Conservation (phyloP, 768 basidiomycete species). For the Floccularia luteovirens region DNA sequence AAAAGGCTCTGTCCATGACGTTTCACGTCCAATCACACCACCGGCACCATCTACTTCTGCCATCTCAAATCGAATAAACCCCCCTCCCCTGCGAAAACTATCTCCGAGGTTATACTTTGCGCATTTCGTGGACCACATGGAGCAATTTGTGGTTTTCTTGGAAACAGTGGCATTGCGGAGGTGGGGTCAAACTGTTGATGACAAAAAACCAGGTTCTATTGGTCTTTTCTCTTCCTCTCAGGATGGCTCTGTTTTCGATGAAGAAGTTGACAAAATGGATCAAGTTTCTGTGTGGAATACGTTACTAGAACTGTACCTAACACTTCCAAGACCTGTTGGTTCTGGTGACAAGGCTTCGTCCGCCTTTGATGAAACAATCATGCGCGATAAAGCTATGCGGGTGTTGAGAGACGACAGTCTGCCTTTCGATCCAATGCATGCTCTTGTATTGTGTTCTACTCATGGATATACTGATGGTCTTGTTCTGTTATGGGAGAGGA, state of each 20-base stretch:
- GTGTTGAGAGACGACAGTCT: slow-evolving; percentile 53
- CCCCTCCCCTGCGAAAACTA: slow-evolving; percentile 36
- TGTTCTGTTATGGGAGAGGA: slow-evolving; percentile 85
- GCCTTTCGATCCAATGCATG: slow-evolving; percentile 87
- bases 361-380: slow-evolving; percentile 21
- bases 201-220: slow-evolving; percentile 15
- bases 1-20: slow-evolving; percentile 28
- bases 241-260: slow-evolving; percentile 25
- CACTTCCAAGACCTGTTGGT: slow-evolving; percentile 29
- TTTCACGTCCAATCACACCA: slow-evolving; percentile 22
- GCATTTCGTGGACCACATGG: slow-evolving; percentile 87
- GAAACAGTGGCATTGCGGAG: slow-evolving; percentile 76
- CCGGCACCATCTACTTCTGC: slow-evolving; percentile 21
- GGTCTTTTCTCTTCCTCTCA: slow-evolving; percentile 8
- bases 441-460: slow-evolving; percentile 90
- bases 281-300: slow-evolving; percentile 94
- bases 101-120: slow-evolving; percentile 88
- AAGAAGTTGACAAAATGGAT: slow-evolving; percentile 50
- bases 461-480: slow-evolving; percentile 76
- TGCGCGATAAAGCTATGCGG: slow-evolving; percentile 63
- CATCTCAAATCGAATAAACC: slow-evolving; percentile 8
- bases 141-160: slow-evolving; percentile 78
- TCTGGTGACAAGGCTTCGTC: not conserved
- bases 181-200: slow-evolving; percentile 71
- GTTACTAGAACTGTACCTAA: slow-evolving; percentile 86